Base-by-base conservation (phyloP, 352 stramenopile species). In the Plasmopara viticola region DNA sequence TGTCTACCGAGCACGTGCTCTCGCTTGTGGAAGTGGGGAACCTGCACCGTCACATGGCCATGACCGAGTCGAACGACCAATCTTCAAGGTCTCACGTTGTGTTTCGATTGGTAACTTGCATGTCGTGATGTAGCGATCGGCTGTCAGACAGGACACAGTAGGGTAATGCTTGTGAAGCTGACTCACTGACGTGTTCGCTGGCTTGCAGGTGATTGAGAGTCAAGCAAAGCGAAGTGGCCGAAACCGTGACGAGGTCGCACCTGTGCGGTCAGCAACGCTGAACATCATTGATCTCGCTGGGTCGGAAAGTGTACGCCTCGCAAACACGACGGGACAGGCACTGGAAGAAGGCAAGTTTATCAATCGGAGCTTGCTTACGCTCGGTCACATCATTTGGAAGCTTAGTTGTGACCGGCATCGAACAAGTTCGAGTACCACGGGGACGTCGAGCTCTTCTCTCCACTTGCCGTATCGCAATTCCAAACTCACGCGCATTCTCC, bases 391-490 rank as follows among this genome's bases (percentile, higher is more conserved):
- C 48, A 95, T 98, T 37, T 96, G 87, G 74, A 97, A 96, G 59
- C 75, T 98, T 29, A 90, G 78, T 60, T 69, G 82, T 66, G 67
- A 74, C 28, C 66, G 65, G 15, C 40, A 74, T 31, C 60, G 52
- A 39, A 67, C 50, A 43, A 45, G 48, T 38, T 18, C 54, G 8
- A 44, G 57, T 33, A 46, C 56, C 28, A 44, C 54, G 33, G 53
- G 30, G 38, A 25, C 50, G 6, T 57, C 53, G 14, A 64, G 44
- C 40, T 60, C 46, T n/a, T n/a, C n/a, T 10, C 65, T 40, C 3
- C 94, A 98, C 56, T 72, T 99, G 35, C 97, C 96, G 62, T 99
- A 97, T 65, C 90, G 97, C 49, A 97, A 99, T 73, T 98, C 88
- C 3, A 99, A 99, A 70, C 73, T 99, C 50, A 99, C 97, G 38